Evolutionary conservation across 2,329 filamentous ascomycete genomes (phyloP).

Genomic region (Sporothrix mexicana): DNA sequence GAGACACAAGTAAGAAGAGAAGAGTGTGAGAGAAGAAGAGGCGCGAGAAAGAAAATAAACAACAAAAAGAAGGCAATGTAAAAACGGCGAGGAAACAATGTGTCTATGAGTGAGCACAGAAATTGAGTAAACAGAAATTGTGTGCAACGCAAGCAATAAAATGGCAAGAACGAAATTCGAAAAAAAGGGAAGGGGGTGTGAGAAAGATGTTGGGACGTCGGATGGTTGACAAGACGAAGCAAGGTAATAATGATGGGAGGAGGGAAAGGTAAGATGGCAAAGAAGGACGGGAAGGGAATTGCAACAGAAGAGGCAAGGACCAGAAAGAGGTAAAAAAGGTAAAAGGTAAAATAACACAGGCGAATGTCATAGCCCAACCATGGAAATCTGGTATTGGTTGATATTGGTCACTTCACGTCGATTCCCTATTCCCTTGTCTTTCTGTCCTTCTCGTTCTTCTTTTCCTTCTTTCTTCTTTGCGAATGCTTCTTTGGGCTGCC

Average conservation of each 20-base stretch:
- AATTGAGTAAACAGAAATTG: background rate
- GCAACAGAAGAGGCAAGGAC: constrained; percentile 1
- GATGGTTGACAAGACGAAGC: background rate
- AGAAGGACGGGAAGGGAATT: background rate
- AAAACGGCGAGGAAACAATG: background rate
- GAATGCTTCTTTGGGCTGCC: constrained; percentile 11
- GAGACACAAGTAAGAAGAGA: constrained; percentile 20
- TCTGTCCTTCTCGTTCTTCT: background rate
- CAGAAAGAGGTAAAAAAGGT: background rate
- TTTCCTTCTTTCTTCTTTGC: background rate
- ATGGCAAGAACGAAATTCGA: background rate
- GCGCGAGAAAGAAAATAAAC: background rate
- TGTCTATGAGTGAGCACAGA: background rate
- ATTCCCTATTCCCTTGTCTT: background rate
- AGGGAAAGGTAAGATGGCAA: constrained; percentile 22
- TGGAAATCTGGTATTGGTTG: constrained; percentile 10
- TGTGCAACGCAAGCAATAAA: constrained; percentile 31
- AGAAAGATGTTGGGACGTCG: background rate
- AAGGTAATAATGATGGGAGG: background rate
- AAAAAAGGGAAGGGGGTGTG: background rate
- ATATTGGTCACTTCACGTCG: constrained; percentile 14
- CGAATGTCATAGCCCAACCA: constrained; percentile 7
- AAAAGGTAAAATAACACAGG: constrained; percentile 2
- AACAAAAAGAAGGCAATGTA: background rate
- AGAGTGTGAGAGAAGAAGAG: background rate